Evolutionary conservation across 1,284 basidiomycete species (phyloP), one percentile per base, ranked within the genome.

Genomic region (Prillingera fragicola): DNA sequence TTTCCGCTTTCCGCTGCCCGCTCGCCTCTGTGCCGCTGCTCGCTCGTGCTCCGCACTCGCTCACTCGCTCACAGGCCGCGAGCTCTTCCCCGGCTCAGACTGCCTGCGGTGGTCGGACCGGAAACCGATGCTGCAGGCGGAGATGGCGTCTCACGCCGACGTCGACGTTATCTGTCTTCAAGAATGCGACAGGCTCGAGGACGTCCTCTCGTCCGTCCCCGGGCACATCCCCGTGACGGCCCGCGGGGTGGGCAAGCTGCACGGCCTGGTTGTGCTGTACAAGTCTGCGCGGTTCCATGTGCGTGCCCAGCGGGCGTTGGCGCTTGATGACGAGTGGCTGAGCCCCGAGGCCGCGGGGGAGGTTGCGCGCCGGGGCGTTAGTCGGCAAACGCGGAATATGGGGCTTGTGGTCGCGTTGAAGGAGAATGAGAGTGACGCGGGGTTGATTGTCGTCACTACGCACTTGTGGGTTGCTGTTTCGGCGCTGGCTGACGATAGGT

Each of bases 181-280:
- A 62, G 71, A 73, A 58, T 71, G 70, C 40, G 73, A 73, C 43
- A 80, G 85, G 34, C 82, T 88, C 38, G 80, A 81, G 14, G 78
- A 78, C 5, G 70, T 85, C 62, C 73, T 85, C 17, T 77, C 26
- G 64, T 82, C 75, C 78, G 81, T 67, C 4, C 66, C 63, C 1
- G 64, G 57, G 23, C 62, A 68, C 62, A 65, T 70, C 8, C 69
- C 79, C 58, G 74, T 80, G 36, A 82, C 80, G 63, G 80, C 80
- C 3, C 74, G 77, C 25, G 87, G 86, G 7, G 78, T 75, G 22
- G 72, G 72, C 12, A 92, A 92, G 70, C 78, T 78, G 36, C 89
- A 94, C 56, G 89, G 89, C 3, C 84, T 85, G 62, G 78, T 90
- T 41, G 80, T 92, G 50, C 80, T 84, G 2, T 88, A 80, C 69